phyloP scores from a whole-genome alignment of 1,139 yeast species.

The Chernovozyma aurita region DNA sequence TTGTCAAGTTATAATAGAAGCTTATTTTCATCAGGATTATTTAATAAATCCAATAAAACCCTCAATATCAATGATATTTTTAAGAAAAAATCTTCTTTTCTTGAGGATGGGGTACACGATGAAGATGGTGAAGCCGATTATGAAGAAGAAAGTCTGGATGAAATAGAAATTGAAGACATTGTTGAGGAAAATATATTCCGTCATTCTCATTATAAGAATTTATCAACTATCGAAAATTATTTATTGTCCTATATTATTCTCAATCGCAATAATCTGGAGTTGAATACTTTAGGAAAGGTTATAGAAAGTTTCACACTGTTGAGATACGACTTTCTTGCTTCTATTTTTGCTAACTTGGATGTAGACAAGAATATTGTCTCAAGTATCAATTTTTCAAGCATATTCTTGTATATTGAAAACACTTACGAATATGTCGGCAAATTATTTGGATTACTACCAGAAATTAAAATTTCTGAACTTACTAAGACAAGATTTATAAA shows the following conservation, averaged over 20 bases:
- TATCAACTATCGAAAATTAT: conserved; percentile 31
- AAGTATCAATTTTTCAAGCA: conserved; percentile 22
- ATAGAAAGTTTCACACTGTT: conserved; percentile 22
- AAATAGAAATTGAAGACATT: conserved; percentile 6
- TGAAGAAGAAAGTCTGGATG: conserved; percentile 2
- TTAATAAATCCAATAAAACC: background rate
- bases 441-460: conserved; percentile 3
- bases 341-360: conserved; percentile 11
- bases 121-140: conserved; percentile 12
- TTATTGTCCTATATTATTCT: conserved; percentile 31
- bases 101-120: conserved; percentile 16
- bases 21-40: background rate
- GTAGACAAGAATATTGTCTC: conserved; percentile 1
- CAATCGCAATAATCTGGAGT: conserved; percentile 14
- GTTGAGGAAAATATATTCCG: conserved; percentile 6
- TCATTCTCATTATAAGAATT: conserved; percentile 15
- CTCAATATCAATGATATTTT: background rate
- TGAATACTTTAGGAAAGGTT: conserved; percentile 19
- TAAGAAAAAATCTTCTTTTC: conserved; percentile 5
- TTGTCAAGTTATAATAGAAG: conserved; percentile 3
- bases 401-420: conserved; percentile 32
- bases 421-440: conserved; percentile 26
- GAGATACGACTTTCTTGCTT: conserved; percentile 18
- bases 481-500: conserved; percentile 10
- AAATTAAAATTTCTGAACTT: background rate